Evolutionary conservation across 1,139 yeast genomes (phyloP).

Genomic region (Meyerozyma sp.): DNA sequence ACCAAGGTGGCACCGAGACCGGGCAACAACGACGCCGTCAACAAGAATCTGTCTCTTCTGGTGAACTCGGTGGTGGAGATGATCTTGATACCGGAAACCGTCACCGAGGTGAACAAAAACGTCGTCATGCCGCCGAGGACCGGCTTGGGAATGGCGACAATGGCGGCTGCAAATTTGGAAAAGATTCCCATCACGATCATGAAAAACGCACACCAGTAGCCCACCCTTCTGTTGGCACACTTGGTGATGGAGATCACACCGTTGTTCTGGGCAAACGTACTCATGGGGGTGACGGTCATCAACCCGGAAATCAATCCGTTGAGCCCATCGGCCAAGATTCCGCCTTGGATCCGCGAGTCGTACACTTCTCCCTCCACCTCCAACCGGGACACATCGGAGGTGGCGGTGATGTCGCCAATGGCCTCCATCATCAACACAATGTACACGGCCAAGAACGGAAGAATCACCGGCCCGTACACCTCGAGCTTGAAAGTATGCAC

Average conservation of each 20-base stretch:
- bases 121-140: conserved; percentile 93
- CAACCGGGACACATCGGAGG: conserved; percentile 81
- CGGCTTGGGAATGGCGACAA: conserved; percentile 77
- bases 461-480: conserved; percentile 77
- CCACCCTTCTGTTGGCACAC: conserved; percentile 82
- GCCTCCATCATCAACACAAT: conserved; percentile 84
- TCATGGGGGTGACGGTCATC: conserved; percentile 74
- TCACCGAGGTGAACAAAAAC: conserved; percentile 81
- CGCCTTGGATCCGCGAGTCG: conserved; percentile 88
- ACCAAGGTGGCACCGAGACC: conserved; percentile 79
- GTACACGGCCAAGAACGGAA: conserved; percentile 80
- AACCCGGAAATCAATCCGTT: conserved; percentile 71
- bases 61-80: conserved; percentile 73
- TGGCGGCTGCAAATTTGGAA: conserved; percentile 84
- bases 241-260: conserved; percentile 89
- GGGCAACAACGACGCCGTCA: conserved; percentile 69
- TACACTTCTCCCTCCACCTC: conserved; percentile 76
- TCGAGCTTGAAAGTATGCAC: conserved; percentile 71
- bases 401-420: conserved; percentile 89
- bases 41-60: conserved; percentile 80
- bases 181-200: conserved; percentile 80
- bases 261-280: conserved; percentile 89
- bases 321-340: conserved; percentile 76
- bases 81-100: conserved; percentile 82
- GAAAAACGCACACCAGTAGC: conserved; percentile 86